Evolutionary conservation across 2,329 filamentous ascomycete species (phyloP).

Genomic region (Colletotrichum cuscutae): DNA sequence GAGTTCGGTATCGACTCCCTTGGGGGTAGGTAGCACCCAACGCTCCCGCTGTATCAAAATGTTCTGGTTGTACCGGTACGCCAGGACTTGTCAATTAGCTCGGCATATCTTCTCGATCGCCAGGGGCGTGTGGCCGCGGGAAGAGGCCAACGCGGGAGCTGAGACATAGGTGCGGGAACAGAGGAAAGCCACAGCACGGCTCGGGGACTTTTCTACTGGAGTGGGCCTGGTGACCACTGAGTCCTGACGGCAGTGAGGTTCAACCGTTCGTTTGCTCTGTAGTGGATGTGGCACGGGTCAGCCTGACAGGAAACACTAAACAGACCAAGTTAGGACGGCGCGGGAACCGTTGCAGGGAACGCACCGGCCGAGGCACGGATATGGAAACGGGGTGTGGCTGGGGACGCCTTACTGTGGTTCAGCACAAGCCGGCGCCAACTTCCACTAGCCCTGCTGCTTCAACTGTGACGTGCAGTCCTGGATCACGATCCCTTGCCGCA

Average conservation of each 20-base stretch:
- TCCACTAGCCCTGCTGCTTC: conserved; percentile 18
- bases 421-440: conserved; percentile 11
- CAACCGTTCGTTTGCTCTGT: background rate
- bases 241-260: conserved; percentile 1
- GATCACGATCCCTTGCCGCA: conserved; percentile 10
- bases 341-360: conserved; percentile 8
- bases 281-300: conserved; percentile 12
- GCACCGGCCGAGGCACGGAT: conserved; percentile 21
- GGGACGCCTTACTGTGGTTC: conserved; percentile 23
- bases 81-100: background rate
- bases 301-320: conserved; percentile 3
- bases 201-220: background rate
- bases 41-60: background rate
- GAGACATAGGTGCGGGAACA: conserved; percentile 1
- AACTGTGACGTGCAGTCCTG: conserved; percentile 9
- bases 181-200: background rate
- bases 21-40: background rate
- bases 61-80: background rate
- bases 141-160: conserved; percentile 24
- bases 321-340: background rate
- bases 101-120: background rate
- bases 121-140: conserved; percentile 6
- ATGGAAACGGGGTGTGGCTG: conserved; percentile 27
- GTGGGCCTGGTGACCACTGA: background rate
- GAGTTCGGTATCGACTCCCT: background rate